A percentile compares a stretch with the other conserved stretches of the same genome.
phyloP scores from a whole-genome alignment of 1,139 yeast genomes.

The Nakaseomyces sp. region DNA sequence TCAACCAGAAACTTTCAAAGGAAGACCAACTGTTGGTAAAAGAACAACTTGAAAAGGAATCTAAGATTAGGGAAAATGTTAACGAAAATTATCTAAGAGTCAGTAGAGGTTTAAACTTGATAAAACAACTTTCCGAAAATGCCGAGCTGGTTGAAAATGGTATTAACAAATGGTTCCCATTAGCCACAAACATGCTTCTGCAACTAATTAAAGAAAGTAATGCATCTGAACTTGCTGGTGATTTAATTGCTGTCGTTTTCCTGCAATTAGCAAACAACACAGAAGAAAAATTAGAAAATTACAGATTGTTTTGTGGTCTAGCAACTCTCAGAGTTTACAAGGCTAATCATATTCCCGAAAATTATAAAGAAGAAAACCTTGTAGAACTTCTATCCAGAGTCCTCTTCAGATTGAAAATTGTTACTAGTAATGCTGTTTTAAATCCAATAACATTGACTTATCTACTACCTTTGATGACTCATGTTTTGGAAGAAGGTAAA shows the following conservation, averaged over 20 bases:
- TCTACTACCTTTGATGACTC: slow-evolving; percentile 61
- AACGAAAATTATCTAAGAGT: slow-evolving; percentile 34
- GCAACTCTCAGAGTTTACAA: slow-evolving; percentile 52
- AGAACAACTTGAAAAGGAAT: slow-evolving; percentile 56
- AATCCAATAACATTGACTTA: slow-evolving; percentile 64
- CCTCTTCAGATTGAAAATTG: slow-evolving; percentile 65
- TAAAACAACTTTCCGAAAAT: slow-evolving; percentile 44
- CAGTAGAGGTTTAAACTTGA: slow-evolving; percentile 43
- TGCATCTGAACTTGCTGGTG: slow-evolving; percentile 37
- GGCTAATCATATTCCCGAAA: slow-evolving; percentile 36
- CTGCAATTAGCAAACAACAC: slow-evolving; percentile 38
- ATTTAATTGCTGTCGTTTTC: slow-evolving; percentile 34
- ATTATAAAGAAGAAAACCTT: slow-evolving; percentile 44
- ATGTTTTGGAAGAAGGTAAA: slow-evolving; percentile 54
- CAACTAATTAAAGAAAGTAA: slow-evolving; percentile 34
- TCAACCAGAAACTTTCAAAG: slow-evolving; percentile 51
- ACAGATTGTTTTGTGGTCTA: slow-evolving; percentile 52
- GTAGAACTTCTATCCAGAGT: slow-evolving; percentile 52
- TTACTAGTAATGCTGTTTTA: slow-evolving; percentile 64
- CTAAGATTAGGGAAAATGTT: slow-evolving; percentile 43
- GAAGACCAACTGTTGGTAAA: slow-evolving; percentile 62
- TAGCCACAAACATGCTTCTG: slow-evolving; percentile 43
- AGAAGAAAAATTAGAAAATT: slow-evolving; percentile 43
- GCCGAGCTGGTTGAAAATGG: slow-evolving; percentile 59
- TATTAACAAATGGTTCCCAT: slow-evolving; percentile 61